Base-by-base conservation (phyloP, 306 rosid genomes). In the Inga leiocalycina region DNA sequence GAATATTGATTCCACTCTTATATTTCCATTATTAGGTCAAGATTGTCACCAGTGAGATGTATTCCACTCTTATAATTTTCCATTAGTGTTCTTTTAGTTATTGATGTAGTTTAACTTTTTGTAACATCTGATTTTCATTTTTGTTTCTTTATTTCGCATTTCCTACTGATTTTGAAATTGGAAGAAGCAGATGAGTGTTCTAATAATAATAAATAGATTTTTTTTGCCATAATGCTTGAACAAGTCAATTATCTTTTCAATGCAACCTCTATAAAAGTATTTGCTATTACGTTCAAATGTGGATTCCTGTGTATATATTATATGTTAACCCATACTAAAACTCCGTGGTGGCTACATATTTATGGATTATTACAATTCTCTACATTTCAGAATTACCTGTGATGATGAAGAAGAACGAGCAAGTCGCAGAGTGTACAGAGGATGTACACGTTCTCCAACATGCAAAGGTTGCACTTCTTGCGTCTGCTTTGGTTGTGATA, bases 391-490 rank as follows among this genome's bases (percentile, higher is more conserved):
- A 81, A 85, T 92, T 52, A 80, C 96, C 20, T 95, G 99, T 65
- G 93, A 92, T 52, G 93, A 91, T 72, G 99, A 95, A 32, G 99
- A 95, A 81, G 99, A 95, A 84, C 86, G 98, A 82, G 98, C 89
- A 20, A 95, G 98, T 77, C 92, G 98, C 30, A 90, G 93, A 83
- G 92, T 95, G 49, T 95, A 93, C 83, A 87, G 99, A 82, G 97
- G 97, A 85, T 95, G 99, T 82, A 75, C 79, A 59, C 92, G 92
- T 46, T 87, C 97, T 15, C 94, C 97, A 24, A 91, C 97, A 14
- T 95, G 99, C 91, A 89, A 89, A 85, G 99, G 99, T 68, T 95
- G 99, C 91, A 93, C 98, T 76, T 92, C 98, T 39, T 95, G 99
- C 66, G 99, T 95, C 73, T 95, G 99, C 88, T 95, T 95, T 79